Evolutionary conservation across 2,329 filamentous ascomycete species (phyloP).

Genomic region (Aspergillus sp.): DNA sequence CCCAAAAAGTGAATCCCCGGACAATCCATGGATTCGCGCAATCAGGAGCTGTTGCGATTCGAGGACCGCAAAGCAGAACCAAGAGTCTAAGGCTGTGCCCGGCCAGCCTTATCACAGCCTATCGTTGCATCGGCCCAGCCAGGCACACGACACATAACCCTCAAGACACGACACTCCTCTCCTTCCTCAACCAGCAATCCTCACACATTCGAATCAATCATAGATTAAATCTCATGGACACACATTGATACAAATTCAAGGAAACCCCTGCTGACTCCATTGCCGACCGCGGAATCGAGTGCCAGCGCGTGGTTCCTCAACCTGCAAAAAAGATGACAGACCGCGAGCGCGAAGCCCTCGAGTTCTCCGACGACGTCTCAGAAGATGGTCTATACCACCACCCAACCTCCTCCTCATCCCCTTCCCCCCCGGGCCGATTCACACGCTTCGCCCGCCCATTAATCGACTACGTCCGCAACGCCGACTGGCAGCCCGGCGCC

Average conservation of each 20-base stretch:
- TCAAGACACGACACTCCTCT: background rate
- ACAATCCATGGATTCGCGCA: background rate
- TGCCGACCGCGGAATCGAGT: background rate
- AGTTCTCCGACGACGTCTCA: conserved; percentile 40
- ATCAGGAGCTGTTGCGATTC: background rate
- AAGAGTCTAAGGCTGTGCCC: background rate
- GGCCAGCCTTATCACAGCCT: background rate
- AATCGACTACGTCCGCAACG: conserved; percentile 44
- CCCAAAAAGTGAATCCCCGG: background rate
- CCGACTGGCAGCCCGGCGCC: conserved; percentile 38
- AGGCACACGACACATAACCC: conserved; percentile 8
- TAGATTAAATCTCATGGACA: background rate
- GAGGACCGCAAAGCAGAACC: background rate
- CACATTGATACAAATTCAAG: background rate
- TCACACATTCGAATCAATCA: background rate
- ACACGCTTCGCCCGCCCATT: conserved; percentile 35
- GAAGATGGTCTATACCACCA: conserved; percentile 25
- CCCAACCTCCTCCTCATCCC: conserved; percentile 10
- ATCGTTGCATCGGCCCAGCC: background rate
- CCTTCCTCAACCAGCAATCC: background rate
- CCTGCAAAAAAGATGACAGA: conserved; percentile 1
- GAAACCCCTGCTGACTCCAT: background rate
- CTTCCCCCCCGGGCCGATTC: conserved; percentile 19
- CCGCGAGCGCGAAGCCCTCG: conserved; percentile 32
- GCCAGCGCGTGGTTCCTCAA: background rate